These are phyloP conservation scores for Monascus ruber DNA, from an alignment of 2,329 filamentous ascomycete genomes.

Conservation along the genomic window DNA sequence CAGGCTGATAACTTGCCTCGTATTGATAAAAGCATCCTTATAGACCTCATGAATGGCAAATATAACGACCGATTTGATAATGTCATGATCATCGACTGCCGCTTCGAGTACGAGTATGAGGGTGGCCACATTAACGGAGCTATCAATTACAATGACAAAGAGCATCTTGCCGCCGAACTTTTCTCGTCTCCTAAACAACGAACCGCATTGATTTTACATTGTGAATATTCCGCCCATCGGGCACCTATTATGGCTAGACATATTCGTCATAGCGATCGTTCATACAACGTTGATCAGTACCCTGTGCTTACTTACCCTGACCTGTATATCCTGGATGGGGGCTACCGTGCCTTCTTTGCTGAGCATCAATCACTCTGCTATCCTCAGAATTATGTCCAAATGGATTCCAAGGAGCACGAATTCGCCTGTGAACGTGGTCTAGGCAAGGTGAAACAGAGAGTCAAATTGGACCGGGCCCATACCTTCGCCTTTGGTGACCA, in stretches of 20 bases:
- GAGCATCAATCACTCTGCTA: conserved; percentile 71
- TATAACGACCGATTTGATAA: conserved; percentile 66
- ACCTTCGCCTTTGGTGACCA: conserved; percentile 91
- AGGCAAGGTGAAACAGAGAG: conserved; percentile 79
- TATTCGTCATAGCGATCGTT: conserved; percentile 79
- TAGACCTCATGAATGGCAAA: conserved; percentile 78
- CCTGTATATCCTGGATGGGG: conserved; percentile 91
- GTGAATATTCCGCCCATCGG: conserved; percentile 94
- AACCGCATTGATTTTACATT: conserved; percentile 85
- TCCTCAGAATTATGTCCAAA: conserved; percentile 92
- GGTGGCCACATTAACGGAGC: conserved; percentile 91
- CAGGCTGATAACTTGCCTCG: conserved; percentile 78
- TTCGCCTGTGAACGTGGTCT: conserved; percentile 90
- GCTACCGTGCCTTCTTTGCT: conserved; percentile 86
- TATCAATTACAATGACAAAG: conserved; percentile 95
- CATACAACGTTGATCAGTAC: conserved; percentile 73
- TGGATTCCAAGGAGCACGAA: conserved; percentile 85
- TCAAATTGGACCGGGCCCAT: conserved; percentile 74
- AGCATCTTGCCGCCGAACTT: conserved; percentile 66
- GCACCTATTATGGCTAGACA: conserved; percentile 94
- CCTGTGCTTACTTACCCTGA: conserved; percentile 89
- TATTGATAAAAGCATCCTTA: conserved; percentile 68
- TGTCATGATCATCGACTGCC: conserved; percentile 84
- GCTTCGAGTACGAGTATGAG: conserved; percentile 97
- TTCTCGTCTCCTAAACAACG: conserved; percentile 60